Conservation (phyloP, 108 stramenopile species). For the Stephanodiscus minutulus region DNA sequence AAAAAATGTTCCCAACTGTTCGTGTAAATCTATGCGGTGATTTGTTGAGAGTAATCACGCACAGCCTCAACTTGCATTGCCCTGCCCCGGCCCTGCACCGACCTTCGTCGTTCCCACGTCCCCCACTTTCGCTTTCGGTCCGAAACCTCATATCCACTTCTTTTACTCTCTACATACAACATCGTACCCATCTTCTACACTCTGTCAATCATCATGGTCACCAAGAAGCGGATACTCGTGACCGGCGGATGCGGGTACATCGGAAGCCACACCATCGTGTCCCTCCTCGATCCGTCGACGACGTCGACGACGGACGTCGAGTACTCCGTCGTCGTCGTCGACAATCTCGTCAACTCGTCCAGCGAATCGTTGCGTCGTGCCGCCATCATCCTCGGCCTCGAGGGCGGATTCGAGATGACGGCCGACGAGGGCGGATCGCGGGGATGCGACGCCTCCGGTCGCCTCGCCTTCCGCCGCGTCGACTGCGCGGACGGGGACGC, state of each 20-base stretch:
- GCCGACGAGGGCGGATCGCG: slow-evolving; percentile 7
- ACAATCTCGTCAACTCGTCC: slow-evolving; percentile 82
- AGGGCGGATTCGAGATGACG: slow-evolving; percentile 20
- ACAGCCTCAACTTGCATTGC: too few relatives aligned
- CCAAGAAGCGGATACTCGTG: slow-evolving; percentile 71
- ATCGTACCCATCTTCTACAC: too few relatives aligned
- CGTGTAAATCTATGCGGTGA: too few relatives aligned
- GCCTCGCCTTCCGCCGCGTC: slow-evolving; percentile 71
- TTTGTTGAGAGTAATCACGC: too few relatives aligned
- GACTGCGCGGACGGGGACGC: slow-evolving; percentile 72
- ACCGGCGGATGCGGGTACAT: slow-evolving; percentile 99
- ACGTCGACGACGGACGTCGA: slow-evolving; percentile 42
- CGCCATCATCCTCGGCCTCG: slow-evolving; percentile 61
- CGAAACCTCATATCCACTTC: too few relatives aligned
- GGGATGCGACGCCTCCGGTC: slow-evolving; percentile 14
- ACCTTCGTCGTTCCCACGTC: too few relatives aligned
- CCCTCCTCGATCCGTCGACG: slow-evolving; percentile 71
- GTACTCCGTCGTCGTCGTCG: slow-evolving; percentile 89
- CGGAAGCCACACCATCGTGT: slow-evolving; percentile 94
- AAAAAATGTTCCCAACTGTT: too few relatives aligned
- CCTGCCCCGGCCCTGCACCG: too few relatives aligned
- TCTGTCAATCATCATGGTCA: background rate
- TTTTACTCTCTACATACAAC: too few relatives aligned
- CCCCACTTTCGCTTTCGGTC: too few relatives aligned
- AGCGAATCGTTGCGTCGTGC: slow-evolving; percentile 74